Evolutionary conservation across 2,329 filamentous ascomycete species (phyloP).

Genomic region (Pseudogymnoascus sp.): DNA sequence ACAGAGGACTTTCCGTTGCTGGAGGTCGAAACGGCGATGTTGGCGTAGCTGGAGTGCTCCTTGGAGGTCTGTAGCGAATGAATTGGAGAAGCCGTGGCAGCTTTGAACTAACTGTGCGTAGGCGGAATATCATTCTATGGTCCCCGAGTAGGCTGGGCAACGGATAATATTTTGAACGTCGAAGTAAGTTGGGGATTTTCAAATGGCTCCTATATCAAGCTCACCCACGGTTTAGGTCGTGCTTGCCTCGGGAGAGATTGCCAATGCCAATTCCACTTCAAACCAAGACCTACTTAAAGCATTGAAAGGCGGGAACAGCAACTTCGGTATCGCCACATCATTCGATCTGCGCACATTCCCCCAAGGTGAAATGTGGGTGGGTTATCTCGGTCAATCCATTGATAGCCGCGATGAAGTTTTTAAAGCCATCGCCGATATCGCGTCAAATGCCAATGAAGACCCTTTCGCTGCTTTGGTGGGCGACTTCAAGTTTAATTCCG

Average conservation of each 20-base stretch:
- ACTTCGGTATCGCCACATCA: constrained; percentile 44
- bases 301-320: constrained; percentile 49
- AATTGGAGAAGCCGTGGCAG: no score
- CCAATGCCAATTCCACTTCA: constrained; percentile 35
- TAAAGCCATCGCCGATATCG: constrained; percentile 9
- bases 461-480: constrained; percentile 13
- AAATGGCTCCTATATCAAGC: background rate
- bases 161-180: constrained; percentile 10
- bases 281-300: constrained; percentile 45
- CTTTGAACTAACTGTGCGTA: background rate
- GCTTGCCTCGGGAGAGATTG: constrained; percentile 40
- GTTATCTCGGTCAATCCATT: constrained; percentile 5
- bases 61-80: constrained; percentile 6
- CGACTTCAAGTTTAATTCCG: constrained; percentile 10
- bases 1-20: constrained; percentile 9
- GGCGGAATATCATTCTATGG: constrained; percentile 12
- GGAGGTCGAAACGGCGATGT: constrained; percentile 13
- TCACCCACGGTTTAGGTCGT: constrained; percentile 33
- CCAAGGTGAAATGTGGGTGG: constrained; percentile 14
- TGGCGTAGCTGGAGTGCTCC: constrained; percentile 13
- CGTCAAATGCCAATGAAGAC: constrained; percentile 13
- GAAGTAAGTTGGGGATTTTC: background rate
- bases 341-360: constrained; percentile 29
- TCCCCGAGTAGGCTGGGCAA: background rate
- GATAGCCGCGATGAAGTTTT: background rate